Base-by-base conservation (phyloP, 2,329 filamentous ascomycete genomes). In the Aspergillus brunneoviolaceus region DNA sequence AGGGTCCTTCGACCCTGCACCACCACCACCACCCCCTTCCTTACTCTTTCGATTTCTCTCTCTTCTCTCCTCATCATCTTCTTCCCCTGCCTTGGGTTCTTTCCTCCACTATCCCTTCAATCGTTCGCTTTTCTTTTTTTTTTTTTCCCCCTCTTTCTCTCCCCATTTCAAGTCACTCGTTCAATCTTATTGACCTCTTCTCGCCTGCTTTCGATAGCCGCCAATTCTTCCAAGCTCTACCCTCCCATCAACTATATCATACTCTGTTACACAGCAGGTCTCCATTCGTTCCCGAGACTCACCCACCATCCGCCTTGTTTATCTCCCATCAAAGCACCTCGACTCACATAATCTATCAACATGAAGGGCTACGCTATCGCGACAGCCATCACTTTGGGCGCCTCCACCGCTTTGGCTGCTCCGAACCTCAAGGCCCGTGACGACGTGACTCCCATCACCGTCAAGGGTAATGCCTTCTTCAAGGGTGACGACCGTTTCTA, bases 401-500 rank as follows among this genome's bases (percentile, higher is more conserved):
- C 79, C 42, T 74, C 81, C 47, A 77, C 77, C 57, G 77, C 76
- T 58, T 76, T 80, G 59, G 83, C 79, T 63, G 74, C 73, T 64
- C 77, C 65, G 72, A 75, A 69, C 65, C 33, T 74, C 58, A 65
- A 70, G 66, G 70, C 71, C 73, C 79, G 76, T 76, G 78, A 65
- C 67, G 80, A 77, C 49, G 70, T 86, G 42, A 82, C 83, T n/a
- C 74, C 83, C 19, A 79, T 88, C 69, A 84, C 82, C 27, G 82
- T 87, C 68, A 85, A 86, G 77, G 85, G 86, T 72, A 87, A 88
- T 73, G 84, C 87, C 60, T 89, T 89, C 80, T 89, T 85, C 75
- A 81, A 85, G 63, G 86, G 85, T 60, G 71, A 83, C 60, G 70
- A 85, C 54, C 84, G 87, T 57, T 82, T 83, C 73, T 82, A 81